A percentile compares a stretch with the other conserved stretches of the same genome.
Evolutionary conservation across 345 rosid species (phyloP).

Genomic region (Pugionium cornutum): DNA sequence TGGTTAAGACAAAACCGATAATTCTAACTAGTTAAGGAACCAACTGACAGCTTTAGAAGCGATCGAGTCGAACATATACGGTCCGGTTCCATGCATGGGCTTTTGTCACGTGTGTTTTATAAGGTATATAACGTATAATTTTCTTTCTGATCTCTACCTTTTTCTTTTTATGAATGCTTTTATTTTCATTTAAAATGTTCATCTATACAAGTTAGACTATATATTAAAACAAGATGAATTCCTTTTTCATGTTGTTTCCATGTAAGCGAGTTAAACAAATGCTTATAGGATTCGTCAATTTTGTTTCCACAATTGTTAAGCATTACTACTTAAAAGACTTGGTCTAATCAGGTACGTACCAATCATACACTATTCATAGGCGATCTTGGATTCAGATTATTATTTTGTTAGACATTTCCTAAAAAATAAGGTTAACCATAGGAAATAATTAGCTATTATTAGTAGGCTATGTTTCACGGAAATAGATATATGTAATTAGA

Average conservation of each 20-base stretch:
- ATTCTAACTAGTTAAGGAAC: conserved; percentile 4
- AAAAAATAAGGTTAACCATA: background rate
- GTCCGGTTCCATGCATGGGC: conserved; percentile 35
- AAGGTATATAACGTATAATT: background rate
- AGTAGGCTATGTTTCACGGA: conserved; percentile 1
- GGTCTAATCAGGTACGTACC: background rate
- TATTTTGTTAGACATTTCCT: background rate
- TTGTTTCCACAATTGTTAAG: background rate
- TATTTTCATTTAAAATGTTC: background rate
- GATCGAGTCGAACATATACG: conserved; percentile 30
- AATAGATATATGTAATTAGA: conserved; percentile 10
- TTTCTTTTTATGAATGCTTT: background rate
- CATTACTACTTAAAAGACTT: background rate
- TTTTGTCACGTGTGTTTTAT: conserved; percentile 30
- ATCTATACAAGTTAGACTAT: background rate
- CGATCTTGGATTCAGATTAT: background rate
- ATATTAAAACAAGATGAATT: background rate
- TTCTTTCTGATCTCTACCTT: conserved; percentile 1
- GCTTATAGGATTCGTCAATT: background rate
- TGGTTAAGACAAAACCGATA: conserved; percentile 4
- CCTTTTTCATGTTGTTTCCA: background rate
- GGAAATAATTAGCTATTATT: background rate
- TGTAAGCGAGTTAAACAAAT: background rate
- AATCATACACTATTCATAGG: conserved; percentile 2
- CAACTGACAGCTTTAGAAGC: conserved; percentile 35